Evolutionary conservation across 2,329 filamentous ascomycete species (phyloP), one percentile per base, ranked within the genome.

Genomic region (Acarospora socialis): DNA sequence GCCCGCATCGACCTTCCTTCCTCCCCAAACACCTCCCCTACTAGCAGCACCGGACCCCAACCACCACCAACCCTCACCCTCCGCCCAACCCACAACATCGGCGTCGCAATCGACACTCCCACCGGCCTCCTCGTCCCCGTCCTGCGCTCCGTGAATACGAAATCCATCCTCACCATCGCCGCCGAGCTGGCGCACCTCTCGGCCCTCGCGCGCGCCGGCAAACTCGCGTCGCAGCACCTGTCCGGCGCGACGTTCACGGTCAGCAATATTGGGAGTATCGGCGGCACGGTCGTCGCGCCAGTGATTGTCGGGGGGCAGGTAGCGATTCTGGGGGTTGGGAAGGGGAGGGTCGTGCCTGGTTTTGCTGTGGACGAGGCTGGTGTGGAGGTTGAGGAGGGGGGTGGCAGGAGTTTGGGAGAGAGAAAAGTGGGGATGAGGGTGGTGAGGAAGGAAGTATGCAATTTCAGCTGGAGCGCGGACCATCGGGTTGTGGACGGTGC

Each of bases 401-500:
- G n/a, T n/a, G n/a, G n/a, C n/a, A n/a, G n/a, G n/a, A n/a, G n/a
- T n/a, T n/a, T n/a, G n/a, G n/a, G 62, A 34, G 65, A 32, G 8
- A 27, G 64, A 30, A 47, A 58, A n/a, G n/a, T n/a, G n/a, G n/a
- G n/a, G n/a, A n/a, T 42, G 54, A 69, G 55, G 51, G 62, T 95
- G 8, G 66, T 86, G 8, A 74, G 72, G 57, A 81, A 74, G 53
- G 77, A 92, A 48, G 69, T 92, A 39, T 77, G 78, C 52, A 84
- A 92, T 50, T 83, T 95, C 46, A 95, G 86, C 57, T 95, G 87
- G 87, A 87, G 81, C 53, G 87, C 87, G 4, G 86, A 95, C 56
- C 90, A 98, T 57, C 67, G 90, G 13, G 81, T 95, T 33, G 75
- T 95, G 28, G 90, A 98, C 56, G 90, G 90, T 2, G 87, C 87